These are phyloP conservation scores for Sideroxylon spinosum DNA, from an alignment of 179 eudicot species.

Conservation along the genomic window DNA sequence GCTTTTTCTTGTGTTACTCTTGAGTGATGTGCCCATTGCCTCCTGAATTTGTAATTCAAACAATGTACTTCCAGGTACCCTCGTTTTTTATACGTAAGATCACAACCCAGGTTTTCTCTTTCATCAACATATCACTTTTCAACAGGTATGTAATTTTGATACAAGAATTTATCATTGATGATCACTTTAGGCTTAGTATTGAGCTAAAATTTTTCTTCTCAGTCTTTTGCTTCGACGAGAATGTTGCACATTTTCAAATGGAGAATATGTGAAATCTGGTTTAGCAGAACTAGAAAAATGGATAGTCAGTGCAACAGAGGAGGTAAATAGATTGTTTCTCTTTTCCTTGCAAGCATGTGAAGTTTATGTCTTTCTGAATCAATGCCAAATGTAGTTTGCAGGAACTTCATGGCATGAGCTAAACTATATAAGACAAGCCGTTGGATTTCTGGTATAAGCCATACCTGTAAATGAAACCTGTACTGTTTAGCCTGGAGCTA, in stretches of 20 bases:
- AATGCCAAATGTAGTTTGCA: constrained; percentile 57
- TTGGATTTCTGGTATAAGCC: constrained; percentile 85
- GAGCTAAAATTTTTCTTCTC: constrained; percentile 18
- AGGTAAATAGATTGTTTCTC: constrained; percentile 40
- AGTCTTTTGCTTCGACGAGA: constrained; percentile 96
- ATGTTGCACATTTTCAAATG: constrained; percentile 97
- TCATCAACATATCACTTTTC: constrained; percentile 88
- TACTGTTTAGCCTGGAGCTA: not conserved
- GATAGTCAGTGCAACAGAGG: constrained; percentile 79
- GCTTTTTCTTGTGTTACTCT: not conserved
- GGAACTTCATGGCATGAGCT: constrained; percentile 99
- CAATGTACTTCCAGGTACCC: constrained; percentile 57
- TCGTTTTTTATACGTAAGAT: constrained; percentile 96
- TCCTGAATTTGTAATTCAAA: not conserved
- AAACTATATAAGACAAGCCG: constrained; percentile 95
- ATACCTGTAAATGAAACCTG: not conserved
- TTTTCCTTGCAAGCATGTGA: not conserved
- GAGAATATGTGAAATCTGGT: constrained; percentile 98
- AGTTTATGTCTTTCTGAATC: constrained; percentile 10
- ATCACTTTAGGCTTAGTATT: not conserved
- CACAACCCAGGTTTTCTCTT: constrained; percentile 90
- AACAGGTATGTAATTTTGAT: constrained; percentile 59
- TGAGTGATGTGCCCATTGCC: not conserved
- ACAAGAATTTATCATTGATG: not conserved
- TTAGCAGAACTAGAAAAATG: constrained; percentile 93